Evolutionary conservation across 306 rosid species (phyloP).

Genomic region (Lablab purpureus): DNA sequence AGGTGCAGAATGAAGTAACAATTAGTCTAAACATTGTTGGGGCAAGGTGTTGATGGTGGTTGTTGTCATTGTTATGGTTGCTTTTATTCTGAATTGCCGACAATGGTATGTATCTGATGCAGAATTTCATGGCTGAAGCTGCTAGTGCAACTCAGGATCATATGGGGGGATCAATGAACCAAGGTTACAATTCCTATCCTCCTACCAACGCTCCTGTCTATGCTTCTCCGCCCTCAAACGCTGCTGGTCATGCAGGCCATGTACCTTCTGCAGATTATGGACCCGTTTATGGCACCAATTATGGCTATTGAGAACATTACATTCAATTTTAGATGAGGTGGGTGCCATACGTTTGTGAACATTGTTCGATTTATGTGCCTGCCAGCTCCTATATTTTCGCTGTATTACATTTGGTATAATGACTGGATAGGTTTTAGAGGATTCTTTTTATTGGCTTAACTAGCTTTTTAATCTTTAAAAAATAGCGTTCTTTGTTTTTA

Average conservation of each 20-base stretch:
- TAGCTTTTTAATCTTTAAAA: background rate
- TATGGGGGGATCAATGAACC: constrained; percentile 54
- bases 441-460: background rate
- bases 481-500: background rate
- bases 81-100: background rate
- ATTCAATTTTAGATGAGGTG: constrained; percentile 42
- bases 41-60: background rate
- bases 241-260: constrained; percentile 55
- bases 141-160: constrained; percentile 59
- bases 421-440: constrained; percentile 37
- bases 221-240: constrained; percentile 54
- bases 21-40: background rate
- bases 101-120: constrained; percentile 39
- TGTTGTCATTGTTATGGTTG: background rate
- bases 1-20: constrained; percentile 2
- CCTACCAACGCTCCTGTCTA: constrained; percentile 57
- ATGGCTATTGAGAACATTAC: constrained; percentile 53
- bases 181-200: constrained; percentile 61
- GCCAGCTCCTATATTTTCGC: constrained; percentile 9
- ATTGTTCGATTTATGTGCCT: constrained; percentile 18
- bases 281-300: constrained; percentile 60
- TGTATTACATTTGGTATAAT: constrained; percentile 38
- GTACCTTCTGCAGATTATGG: constrained; percentile 62
- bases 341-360: constrained; percentile 42
- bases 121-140: constrained; percentile 75